Conservation (phyloP, 1,284 basidiomycete species). For the Mrakiaceae sp. region DNA sequence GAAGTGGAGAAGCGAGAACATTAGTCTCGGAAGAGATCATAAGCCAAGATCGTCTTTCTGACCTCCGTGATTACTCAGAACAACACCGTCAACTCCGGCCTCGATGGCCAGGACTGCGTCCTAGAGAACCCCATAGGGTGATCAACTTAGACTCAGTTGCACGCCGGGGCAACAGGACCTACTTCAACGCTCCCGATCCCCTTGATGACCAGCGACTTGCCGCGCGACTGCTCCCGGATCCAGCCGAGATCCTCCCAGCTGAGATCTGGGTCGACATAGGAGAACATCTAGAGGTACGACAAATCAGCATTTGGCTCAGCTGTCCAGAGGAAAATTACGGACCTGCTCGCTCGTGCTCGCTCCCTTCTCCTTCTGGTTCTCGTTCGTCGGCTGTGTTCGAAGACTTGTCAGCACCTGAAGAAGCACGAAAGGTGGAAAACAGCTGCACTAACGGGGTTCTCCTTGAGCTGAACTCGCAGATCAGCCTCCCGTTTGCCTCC, state of each 20-base stretch:
- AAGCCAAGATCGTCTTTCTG: no score
- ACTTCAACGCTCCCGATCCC: conserved; percentile 39
- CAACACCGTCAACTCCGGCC: conserved; percentile 37
- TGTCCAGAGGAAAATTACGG: background rate
- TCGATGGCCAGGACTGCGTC: conserved; percentile 39
- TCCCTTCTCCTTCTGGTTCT: background rate
- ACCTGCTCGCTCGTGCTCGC: conserved; percentile 10
- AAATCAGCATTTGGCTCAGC: background rate
- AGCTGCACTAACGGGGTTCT: background rate
- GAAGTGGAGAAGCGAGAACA: no score
- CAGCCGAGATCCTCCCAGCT: conserved; percentile 38
- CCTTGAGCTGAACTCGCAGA: conserved; percentile 4
- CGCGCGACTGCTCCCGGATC: conserved; percentile 34
- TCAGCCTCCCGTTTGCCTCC: conserved; percentile 13
- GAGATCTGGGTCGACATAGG: conserved; percentile 26
- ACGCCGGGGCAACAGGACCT: background rate
- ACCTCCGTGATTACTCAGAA: background rate
- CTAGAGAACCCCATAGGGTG: conserved; percentile 8
- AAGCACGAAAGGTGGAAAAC: background rate
- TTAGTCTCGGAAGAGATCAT: no score
- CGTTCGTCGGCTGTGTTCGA: background rate
- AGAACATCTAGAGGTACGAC: background rate
- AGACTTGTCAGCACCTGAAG: background rate
- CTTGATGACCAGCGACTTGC: conserved; percentile 39
- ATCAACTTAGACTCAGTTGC: no score